Evolutionary conservation across 2,329 filamentous ascomycete species (phyloP), one percentile per base, ranked within the genome.

Genomic region (Fusarium clavum): DNA sequence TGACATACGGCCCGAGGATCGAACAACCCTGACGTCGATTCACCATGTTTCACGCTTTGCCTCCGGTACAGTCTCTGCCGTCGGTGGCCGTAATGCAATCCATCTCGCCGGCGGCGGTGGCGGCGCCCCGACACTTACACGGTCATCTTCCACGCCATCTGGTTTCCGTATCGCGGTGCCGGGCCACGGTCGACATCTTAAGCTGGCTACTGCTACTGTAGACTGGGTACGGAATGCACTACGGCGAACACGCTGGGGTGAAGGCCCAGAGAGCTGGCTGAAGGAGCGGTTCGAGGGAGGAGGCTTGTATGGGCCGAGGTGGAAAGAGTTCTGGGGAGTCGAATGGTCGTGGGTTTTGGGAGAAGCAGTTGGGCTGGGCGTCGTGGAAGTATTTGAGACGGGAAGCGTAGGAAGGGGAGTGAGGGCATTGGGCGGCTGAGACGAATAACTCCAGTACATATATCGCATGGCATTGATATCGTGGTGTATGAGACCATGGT

Each of bases 301-400:
- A 6, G 78, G 78, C 3, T 67, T 81, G 34, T 79, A 80, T 59
- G 79, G 80, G 3, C 65, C 75, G 52, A 71, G 80, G 76, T 94
- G 92, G 92, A 90, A 85, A 76, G 85, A 87, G 30, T 92, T 93
- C 68, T 87, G 88, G 74, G 92, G 92, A 0, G 78, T 93, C 64
- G 81, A 85, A 45, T 94, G 93, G 78, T 86, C 91, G 62, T 94
- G 90, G 90, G 83, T 92, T 18, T 77, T 94, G 44, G 89, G 87
- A 43, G 91, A 94, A 77, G 91, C 90, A 45, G 83, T 92, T 25
- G 92, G 91, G 0, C 83, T 89, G 29, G 92, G 92, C 2, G 75
- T 91, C 18, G 85, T 94, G 6, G 92, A 94, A 79, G 80, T 92
- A 16, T 94, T 94, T 77, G 88, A 93, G 75, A 94, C 92, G 14